Percentiles rank a stretch among this genome's conserved stretches.
Conservation (phyloP, 2,329 filamentous ascomycete species). For the Aspergillus costaricaensis region DNA sequence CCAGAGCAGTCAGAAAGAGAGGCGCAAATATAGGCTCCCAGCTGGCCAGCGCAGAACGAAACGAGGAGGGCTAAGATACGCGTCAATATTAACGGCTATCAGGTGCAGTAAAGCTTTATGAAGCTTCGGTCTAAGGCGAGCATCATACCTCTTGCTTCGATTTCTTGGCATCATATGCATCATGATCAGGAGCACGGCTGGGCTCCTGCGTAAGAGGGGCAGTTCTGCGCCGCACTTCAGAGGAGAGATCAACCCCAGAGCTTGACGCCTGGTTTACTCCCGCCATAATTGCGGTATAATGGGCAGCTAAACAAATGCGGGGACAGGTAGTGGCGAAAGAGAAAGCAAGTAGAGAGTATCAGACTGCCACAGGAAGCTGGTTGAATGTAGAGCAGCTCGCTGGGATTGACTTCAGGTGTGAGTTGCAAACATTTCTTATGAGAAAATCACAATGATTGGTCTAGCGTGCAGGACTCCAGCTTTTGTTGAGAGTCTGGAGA, state of each 20-base stretch:
- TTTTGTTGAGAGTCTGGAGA: background rate
- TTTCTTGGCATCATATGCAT: conserved; percentile 39
- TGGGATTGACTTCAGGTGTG: background rate
- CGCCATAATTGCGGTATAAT: conserved; percentile 30
- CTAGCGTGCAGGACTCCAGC: background rate
- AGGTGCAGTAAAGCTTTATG: background rate
- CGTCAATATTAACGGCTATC: background rate
- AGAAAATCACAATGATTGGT: background rate
- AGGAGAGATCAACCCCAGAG: conserved; percentile 36
- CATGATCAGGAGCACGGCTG: conserved; percentile 22
- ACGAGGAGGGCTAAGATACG: conserved; percentile 34
- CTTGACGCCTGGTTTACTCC: conserved; percentile 35
- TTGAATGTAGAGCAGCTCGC: background rate
- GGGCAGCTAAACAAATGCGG: conserved; percentile 6
- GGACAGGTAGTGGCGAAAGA: conserved; percentile 14
- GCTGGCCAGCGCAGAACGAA: conserved; percentile 51
- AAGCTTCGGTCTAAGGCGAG: background rate
- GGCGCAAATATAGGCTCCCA: conserved; percentile 66
- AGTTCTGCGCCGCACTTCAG: conserved; percentile 47
- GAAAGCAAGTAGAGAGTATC: conserved; percentile 6
- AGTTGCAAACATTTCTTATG: background rate
- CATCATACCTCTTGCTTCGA: conserved; percentile 36
- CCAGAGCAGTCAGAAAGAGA: conserved; percentile 62
- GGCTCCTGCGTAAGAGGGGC: conserved; percentile 36
- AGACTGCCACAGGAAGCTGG: background rate